Percentiles rank a stretch among this genome's conserved stretches.
Evolutionary conservation across 805 yeast genomes (phyloP).

Genomic region (Lipomyces oligophaga): DNA sequence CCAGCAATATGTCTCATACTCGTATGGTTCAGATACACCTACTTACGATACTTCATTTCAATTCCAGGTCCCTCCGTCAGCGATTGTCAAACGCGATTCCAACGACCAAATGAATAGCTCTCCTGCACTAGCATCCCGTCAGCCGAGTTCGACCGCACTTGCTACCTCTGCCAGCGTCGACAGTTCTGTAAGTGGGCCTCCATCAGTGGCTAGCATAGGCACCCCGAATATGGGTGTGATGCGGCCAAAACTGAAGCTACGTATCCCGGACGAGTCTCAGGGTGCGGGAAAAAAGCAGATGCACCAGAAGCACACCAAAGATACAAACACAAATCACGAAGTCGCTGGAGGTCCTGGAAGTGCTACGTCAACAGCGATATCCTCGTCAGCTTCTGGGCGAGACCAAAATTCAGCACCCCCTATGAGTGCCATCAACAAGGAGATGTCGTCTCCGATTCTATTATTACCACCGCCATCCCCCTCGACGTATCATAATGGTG

Average conservation of each 20-base stretch:
- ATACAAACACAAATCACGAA: constrained; percentile 1
- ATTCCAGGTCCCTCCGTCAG: not conserved
- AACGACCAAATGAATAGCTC: too few species aligned
- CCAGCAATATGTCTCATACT: constrained; percentile 6
- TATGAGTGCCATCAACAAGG: constrained; percentile 20
- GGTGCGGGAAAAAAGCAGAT: constrained; percentile 5
- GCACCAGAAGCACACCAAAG: constrained; percentile 5
- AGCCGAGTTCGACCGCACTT: too few species aligned
- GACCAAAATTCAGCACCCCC: constrained; percentile 16
- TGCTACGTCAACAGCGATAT: constrained; percentile 20
- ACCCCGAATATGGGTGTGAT: constrained; percentile 8
- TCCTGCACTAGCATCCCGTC: too few species aligned
- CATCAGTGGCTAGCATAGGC: constrained; percentile 3
- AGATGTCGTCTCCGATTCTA: constrained; percentile 33
- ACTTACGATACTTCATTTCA: too few species aligned
- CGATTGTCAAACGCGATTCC: too few species aligned
- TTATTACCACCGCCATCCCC: constrained; percentile 39
- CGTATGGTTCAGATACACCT: not conserved
- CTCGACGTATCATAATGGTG: constrained; percentile 33
- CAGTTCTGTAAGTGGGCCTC: constrained; percentile 1
- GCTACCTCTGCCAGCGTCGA: too few species aligned
- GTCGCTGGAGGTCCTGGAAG: too few species aligned
- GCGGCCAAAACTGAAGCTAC: constrained; percentile 41
- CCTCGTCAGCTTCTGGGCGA: constrained; percentile 14
- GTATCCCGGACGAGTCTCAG: constrained; percentile 35